These are phyloP conservation scores for Citrus medica DNA, from an alignment of 345 rosid genomes.

Conservation along the genomic window DNA sequence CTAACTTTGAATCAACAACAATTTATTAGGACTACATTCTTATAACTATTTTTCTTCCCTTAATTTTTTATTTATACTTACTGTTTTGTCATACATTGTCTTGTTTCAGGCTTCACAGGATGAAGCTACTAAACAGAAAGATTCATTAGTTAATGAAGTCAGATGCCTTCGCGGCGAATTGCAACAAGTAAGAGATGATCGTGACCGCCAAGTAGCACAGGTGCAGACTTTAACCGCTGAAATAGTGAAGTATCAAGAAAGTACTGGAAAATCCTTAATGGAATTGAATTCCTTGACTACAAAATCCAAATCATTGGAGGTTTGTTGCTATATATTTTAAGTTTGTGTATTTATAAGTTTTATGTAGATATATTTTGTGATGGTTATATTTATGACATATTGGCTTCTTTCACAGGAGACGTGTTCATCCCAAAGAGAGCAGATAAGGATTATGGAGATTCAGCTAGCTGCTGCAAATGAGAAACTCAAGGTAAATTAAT, in stretches of 20 bases:
- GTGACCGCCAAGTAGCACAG: slow-evolving; percentile 62
- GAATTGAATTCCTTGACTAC: slow-evolving; percentile 60
- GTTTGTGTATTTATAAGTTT: background rate
- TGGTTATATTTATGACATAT: background rate
- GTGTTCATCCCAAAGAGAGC: slow-evolving; percentile 76
- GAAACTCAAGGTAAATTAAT: slow-evolving; percentile 59
- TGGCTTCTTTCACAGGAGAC: slow-evolving; percentile 51
- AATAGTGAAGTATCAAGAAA: slow-evolving; percentile 56
- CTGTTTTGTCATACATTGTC: background rate
- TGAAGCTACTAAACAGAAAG: slow-evolving; percentile 69
- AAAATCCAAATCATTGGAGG: slow-evolving; percentile 75
- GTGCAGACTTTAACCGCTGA: slow-evolving; percentile 62
- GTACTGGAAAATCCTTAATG: slow-evolving; percentile 61
- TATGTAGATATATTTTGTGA: background rate
- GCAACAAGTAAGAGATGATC: slow-evolving; percentile 82
- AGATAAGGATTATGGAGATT: slow-evolving; percentile 52
- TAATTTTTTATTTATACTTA: background rate
- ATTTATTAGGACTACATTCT: background rate
- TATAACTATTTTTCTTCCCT: background rate
- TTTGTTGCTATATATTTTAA: slow-evolving; percentile 20
- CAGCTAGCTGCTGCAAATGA: slow-evolving; percentile 70
- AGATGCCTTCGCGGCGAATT: slow-evolving; percentile 73
- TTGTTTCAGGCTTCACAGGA: slow-evolving; percentile 60
- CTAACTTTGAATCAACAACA: background rate
- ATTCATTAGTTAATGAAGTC: slow-evolving; percentile 55